Evolutionary conservation across 2,329 filamentous ascomycete genomes (phyloP), one percentile per base, ranked within the genome.

Genomic region (Ustilaginoidea virens): DNA sequence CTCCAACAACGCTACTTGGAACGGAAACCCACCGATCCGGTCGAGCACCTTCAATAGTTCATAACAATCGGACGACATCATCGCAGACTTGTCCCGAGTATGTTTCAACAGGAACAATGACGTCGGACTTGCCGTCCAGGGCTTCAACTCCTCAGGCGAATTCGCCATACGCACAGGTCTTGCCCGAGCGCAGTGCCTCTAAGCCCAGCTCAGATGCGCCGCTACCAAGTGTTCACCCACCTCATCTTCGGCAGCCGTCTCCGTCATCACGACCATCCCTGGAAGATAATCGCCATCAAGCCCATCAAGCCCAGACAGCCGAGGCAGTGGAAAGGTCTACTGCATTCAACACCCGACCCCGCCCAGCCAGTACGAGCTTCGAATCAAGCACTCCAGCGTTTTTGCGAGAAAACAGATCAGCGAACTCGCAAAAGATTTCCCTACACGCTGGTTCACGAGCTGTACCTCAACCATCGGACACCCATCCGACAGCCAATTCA

Each of bases 351-450:
- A 36, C 42, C 5, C 73, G 76, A 36, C 65, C 72, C 30, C 69
- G 87, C 25, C 87, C 87, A 2, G 63, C 73, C 1, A 94, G 86
- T 49, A 80, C 81, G 19, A 82, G 86, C 47, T 66, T 92, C 4
- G 80, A 85, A 41, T 80, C 80, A 0, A 85, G 79, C 44, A 62
- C 51, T 5, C 37, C 90, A 29, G 85, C 92, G 34, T 83, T 81
- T 44, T 60, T 92, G 12, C 75, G 81, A 14, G 83, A 90, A 41
- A 69, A 74, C 29, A 85, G 92, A 14, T 59, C 66, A 3, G 50
- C 55, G 1, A 59, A 55, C 34, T 8, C 30, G 54, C 60, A 5
- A 41, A 48, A 7, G 47, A 42, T 23, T 41, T 26, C 19, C 2
- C n/a, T 16, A 17, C 23, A 23, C 5, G 18, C 19, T 15, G 3